Evolutionary conservation across 2,329 filamentous ascomycete genomes (phyloP).

Genomic region (Dothideomycetes sp.): DNA sequence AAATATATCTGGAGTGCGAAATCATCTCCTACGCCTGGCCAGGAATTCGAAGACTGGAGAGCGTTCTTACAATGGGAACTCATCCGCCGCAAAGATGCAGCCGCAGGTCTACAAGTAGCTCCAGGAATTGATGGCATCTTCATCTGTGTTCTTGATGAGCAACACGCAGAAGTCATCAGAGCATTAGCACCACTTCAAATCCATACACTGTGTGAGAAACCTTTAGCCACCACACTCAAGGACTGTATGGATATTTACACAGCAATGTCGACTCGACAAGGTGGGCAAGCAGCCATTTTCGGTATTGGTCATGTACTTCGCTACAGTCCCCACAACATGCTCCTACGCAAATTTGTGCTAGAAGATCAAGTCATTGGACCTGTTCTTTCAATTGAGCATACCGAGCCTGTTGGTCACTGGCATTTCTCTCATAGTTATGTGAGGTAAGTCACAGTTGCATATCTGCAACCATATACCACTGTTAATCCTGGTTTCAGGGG

Average conservation of each 20-base stretch:
- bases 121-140: constrained; percentile 49
- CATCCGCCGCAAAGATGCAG: constrained; percentile 46
- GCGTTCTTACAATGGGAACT: constrained; percentile 68
- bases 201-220: constrained; percentile 94
- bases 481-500: constrained; percentile 42
- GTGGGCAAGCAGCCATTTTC: constrained; percentile 49
- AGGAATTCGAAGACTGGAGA: constrained; percentile 65
- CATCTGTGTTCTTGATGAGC: constrained; percentile 75
- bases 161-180: constrained; percentile 72
- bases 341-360: constrained; percentile 68
- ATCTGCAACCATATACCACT: neutral
- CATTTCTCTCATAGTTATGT: constrained; percentile 90
- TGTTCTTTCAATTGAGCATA: constrained; percentile 77
- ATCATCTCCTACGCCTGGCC: constrained; percentile 43
- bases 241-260: constrained; percentile 71
- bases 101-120: constrained; percentile 34
- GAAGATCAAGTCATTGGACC: constrained; percentile 72
- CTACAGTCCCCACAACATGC: constrained; percentile 86
- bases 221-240: constrained; percentile 66
- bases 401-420: constrained; percentile 93
- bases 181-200: constrained; percentile 59
- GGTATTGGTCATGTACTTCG: constrained; percentile 89
- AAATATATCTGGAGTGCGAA: constrained; percentile 61
- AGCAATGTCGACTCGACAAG: constrained; percentile 36
- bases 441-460: constrained; percentile 33